These are phyloP conservation scores for Xylaria cubensis DNA, from an alignment of 495 filamentous ascomycete species.

Conservation along the genomic window DNA sequence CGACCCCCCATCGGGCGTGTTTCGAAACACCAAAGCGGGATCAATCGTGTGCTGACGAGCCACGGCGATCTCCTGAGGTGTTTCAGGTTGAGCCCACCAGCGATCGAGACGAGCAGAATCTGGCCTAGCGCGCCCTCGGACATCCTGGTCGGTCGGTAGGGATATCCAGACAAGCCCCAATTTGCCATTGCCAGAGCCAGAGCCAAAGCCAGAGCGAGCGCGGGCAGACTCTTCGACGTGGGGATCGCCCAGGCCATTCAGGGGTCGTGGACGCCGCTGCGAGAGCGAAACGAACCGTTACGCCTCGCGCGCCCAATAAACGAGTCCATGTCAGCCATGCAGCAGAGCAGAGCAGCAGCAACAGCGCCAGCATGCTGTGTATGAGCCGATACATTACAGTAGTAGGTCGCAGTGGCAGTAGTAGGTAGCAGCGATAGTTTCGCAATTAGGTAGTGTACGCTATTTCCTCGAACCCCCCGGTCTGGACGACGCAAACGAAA, in stretches of 20 bases:
- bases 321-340: conserved; percentile 20
- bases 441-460: conserved; percentile 1
- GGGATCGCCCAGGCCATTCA: conserved; percentile 17
- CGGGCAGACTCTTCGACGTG: conserved; percentile 20
- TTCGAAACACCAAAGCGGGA: conserved; percentile 44
- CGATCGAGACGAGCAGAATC: conserved; percentile 32
- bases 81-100: conserved; percentile 45
- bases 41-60: conserved; percentile 28
- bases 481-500: conserved; percentile 21
- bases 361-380: conserved; percentile 11
- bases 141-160: conserved; percentile 8
- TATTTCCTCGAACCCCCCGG: conserved; percentile 11
- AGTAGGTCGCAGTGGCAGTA: neutral
- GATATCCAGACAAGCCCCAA: conserved; percentile 15
- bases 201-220: neutral
- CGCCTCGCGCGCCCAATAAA: conserved; percentile 22
- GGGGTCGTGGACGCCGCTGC: neutral
- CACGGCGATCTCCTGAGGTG: conserved; percentile 39
- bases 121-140: conserved; percentile 30
- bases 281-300: conserved; percentile 27
- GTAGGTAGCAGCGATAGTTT: conserved; percentile 16
- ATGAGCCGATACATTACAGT: conserved; percentile 5
- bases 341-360: conserved; percentile 7
- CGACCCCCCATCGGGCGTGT: conserved; percentile 44
- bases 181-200: neutral